A percentile compares a stretch with the other conserved stretches of the same genome.
These are phyloP conservation scores for Boletellus emodensis DNA, from an alignment of 768 basidiomycete genomes.

Conservation along the genomic window DNA sequence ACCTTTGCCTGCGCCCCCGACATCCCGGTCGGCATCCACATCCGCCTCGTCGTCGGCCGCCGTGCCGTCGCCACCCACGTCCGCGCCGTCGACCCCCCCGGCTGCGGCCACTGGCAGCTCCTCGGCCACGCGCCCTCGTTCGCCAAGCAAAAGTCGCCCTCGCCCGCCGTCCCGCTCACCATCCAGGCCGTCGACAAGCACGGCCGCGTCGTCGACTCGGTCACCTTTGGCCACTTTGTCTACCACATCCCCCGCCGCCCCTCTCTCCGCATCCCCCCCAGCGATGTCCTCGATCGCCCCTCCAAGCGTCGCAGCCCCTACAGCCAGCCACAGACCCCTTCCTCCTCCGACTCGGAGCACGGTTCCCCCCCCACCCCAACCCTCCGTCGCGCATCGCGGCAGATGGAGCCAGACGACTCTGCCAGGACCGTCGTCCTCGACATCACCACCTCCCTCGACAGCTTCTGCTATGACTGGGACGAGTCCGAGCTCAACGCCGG, in stretches of 20 bases:
- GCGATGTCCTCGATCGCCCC: conserved; percentile 14
- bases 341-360: conserved; percentile 40
- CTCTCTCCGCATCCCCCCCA: conserved; percentile 29
- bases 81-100: conserved; percentile 43
- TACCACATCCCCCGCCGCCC: conserved; percentile 46
- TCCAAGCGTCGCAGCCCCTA: conserved; percentile 39
- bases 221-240: conserved; percentile 69
- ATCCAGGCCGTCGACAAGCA: conserved; percentile 60
- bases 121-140: conserved; percentile 58
- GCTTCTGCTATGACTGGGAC: conserved; percentile 56
- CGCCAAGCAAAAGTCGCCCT: conserved; percentile 35
- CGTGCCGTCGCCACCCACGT: conserved; percentile 69
- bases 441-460: conserved; percentile 52
- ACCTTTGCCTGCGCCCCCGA: conserved; percentile 38
- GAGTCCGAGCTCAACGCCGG: conserved; percentile 62
- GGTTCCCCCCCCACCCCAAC: conserved; percentile 19
- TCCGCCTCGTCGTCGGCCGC: conserved; percentile 71
- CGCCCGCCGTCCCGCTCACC: conserved; percentile 49
- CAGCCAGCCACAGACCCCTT: conserved; percentile 37
- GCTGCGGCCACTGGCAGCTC: conserved; percentile 60
- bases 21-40: conserved; percentile 39
- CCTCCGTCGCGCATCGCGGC: conserved; percentile 23
- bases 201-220: conserved; percentile 54
- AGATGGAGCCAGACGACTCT: conserved; percentile 36
- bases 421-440: conserved; percentile 58